phyloP scores from a whole-genome alignment of 352 stramenopile genomes.

The Globisporangium paddicum region DNA sequence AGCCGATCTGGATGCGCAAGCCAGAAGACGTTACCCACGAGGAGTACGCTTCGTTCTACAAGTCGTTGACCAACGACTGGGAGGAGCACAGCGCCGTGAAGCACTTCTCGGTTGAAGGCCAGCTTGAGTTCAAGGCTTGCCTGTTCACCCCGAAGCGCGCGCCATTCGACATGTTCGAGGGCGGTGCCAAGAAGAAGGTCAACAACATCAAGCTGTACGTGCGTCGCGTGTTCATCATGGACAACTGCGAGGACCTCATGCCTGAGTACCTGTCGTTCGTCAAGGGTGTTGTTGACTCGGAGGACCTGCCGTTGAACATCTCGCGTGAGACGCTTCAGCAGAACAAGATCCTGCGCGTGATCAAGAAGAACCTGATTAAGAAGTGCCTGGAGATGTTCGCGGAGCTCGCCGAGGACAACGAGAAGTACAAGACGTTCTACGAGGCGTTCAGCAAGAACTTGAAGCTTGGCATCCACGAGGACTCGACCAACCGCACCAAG shows the following conservation, averaged over 20 bases:
- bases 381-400: constrained; percentile 99
- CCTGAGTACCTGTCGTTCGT: constrained; percentile 99
- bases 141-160: constrained; percentile 98
- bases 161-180: constrained; percentile 99
- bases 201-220: constrained; percentile 99
- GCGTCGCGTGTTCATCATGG: constrained; percentile 99
- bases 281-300: constrained; percentile 99
- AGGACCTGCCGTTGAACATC: constrained; percentile 99
- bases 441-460: constrained; percentile 99
- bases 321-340: constrained; percentile 99
- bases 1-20: constrained; percentile 99
- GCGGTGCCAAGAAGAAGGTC: constrained; percentile 98
- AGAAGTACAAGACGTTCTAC: constrained; percentile 99
- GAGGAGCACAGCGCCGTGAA: constrained; percentile 97
- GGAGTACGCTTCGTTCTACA: constrained; percentile 99
- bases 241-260: constrained; percentile 99
- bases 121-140: constrained; percentile 99
- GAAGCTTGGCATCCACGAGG: constrained; percentile 99
- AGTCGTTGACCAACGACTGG: constrained; percentile 99
- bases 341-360: constrained; percentile 99
- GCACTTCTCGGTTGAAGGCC: constrained; percentile 99
- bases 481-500: constrained; percentile 98
- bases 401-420: constrained; percentile 96
- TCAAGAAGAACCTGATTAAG: constrained; percentile 99
- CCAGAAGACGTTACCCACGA: constrained; percentile 98